Percentiles rank a stretch among this genome's conserved stretches.
Evolutionary conservation across 805 yeast species (phyloP).

Genomic region (Metschnikowia picachoensis): DNA sequence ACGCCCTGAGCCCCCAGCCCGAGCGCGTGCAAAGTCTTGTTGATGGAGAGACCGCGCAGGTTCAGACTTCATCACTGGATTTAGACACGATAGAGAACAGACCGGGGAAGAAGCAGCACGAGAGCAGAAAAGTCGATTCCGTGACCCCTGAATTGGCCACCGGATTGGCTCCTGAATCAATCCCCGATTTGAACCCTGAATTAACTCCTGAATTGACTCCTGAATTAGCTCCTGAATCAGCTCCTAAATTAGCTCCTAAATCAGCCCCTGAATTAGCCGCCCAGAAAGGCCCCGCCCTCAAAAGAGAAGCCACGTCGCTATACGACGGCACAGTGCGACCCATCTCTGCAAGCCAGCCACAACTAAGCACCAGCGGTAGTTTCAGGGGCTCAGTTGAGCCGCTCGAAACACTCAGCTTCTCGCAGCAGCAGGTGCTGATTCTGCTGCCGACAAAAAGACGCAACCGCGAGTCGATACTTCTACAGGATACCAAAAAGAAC

Average conservation of each 20-base stretch:
- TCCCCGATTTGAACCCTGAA: background rate
- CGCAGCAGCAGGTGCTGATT: conserved; percentile 20
- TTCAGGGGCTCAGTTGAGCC: conserved; percentile 4
- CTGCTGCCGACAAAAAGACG: conserved; percentile 30
- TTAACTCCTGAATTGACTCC: background rate
- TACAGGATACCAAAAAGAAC: conserved; percentile 13
- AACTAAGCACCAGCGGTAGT: background rate
- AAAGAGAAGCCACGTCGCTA: background rate
- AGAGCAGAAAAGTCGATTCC: no score
- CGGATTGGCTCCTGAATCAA: background rate
- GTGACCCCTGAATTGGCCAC: background rate
- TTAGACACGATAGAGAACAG: no score
- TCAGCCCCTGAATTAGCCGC: background rate
- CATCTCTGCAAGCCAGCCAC: background rate
- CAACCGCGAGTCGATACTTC: conserved; percentile 14
- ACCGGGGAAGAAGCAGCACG: background rate
- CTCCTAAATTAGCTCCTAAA: background rate
- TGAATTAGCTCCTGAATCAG: background rate
- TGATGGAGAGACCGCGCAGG: background rate
- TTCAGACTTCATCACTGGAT: background rate
- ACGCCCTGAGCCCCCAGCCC: conserved; percentile 6
- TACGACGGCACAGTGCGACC: background rate
- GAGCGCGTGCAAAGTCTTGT: background rate
- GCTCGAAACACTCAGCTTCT: conserved; percentile 22
- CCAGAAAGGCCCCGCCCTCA: background rate